Base-by-base conservation (phyloP, 352 stramenopile species). In the Globisporangium nodosum region DNA sequence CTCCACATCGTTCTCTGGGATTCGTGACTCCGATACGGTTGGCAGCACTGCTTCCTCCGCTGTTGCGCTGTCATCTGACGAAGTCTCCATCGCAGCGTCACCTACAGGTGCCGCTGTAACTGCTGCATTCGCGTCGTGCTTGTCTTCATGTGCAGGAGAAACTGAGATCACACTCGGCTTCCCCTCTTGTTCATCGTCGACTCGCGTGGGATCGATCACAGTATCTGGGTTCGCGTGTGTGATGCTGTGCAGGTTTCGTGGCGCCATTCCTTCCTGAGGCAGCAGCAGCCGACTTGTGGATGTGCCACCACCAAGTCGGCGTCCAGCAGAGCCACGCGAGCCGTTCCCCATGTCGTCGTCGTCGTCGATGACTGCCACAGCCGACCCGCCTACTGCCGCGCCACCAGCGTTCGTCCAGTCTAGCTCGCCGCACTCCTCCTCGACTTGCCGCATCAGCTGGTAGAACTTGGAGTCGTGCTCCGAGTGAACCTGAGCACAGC, bases 401-500 rank as follows among this genome's bases (percentile, higher is more conserved):
- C 80, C 81, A 5, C 59, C 43, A 5, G 64, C 66, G 48, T 78
- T 71, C 13, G 74, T 88, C 82, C 82, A 92, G 55, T 90, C 78
- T 0, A 89, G 56, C n/a, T 87, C 82, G 16, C 74, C 65, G 58
- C 81, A 88, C 45, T 93, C 83, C 39, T 73, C 74, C 55, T 93
- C 83, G 33, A 93, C 73, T 61, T 84, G 69, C 1, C 79, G 70
- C 83, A 93, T 91, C n/a, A 93, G 58, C 56, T 88, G 72, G 51
- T 90, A 93, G 35, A 93, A 93, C 53, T 93, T 75, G 49, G 63
- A 76, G 54, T 93, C 79, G 62, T 93, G 83, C 35, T 91, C 81
- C 1, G 79, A 88, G 21, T 91, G 74, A 3, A 87, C 77, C 80
- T 90, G 53, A 2, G 9, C 13, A 39, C 6, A 16, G 46, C 7